phyloP scores from a whole-genome alignment of 2,329 filamentous ascomycete species.

The Incumbomyces lentus region DNA sequence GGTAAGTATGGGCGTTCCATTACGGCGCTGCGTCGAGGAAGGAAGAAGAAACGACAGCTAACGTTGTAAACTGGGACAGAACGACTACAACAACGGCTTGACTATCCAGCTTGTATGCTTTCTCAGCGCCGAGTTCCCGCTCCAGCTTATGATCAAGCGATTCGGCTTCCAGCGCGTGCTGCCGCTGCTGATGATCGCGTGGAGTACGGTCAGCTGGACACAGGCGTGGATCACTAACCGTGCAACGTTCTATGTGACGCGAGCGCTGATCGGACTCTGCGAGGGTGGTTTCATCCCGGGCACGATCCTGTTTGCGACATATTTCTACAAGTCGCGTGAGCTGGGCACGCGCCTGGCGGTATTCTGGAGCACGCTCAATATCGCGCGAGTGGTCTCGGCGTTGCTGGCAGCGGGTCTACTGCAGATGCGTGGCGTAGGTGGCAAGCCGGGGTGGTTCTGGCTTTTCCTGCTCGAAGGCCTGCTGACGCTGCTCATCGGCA shows the following conservation, averaged over 20 bases:
- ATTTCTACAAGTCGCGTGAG: slow-evolving; percentile 65
- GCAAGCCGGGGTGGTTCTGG: slow-evolving; percentile 36
- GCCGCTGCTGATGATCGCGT: slow-evolving; percentile 43
- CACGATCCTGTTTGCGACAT: slow-evolving; percentile 30
- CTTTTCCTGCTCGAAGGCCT: slow-evolving; percentile 23
- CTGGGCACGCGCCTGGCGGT: slow-evolving; percentile 56
- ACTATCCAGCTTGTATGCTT: slow-evolving; percentile 48
- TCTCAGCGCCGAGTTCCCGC: slow-evolving; percentile 45
- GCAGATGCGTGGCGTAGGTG: slow-evolving; percentile 29
- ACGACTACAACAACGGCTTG: slow-evolving; percentile 42
- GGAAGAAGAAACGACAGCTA: too few species aligned
- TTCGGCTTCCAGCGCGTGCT: slow-evolving; percentile 46
- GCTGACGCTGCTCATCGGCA: slow-evolving; percentile 45
- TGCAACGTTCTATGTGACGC: slow-evolving; percentile 29
- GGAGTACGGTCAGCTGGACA: slow-evolving; percentile 38
- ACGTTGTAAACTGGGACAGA: too few species aligned
- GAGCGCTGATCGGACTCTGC: slow-evolving; percentile 35
- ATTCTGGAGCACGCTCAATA: slow-evolving; percentile 57
- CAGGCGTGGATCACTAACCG: slow-evolving; percentile 38
- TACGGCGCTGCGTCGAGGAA: too few species aligned
- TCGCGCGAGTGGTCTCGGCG: slow-evolving; percentile 18
- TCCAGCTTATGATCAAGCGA: slow-evolving; percentile 47
- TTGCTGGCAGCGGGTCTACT: slow-evolving; percentile 19
- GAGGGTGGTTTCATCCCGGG: slow-evolving; percentile 47
- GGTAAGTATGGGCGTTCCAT: too few species aligned